These are phyloP conservation scores for Tricholoma hemisulphureum DNA, from an alignment of 768 basidiomycete genomes.

Conservation along the genomic window DNA sequence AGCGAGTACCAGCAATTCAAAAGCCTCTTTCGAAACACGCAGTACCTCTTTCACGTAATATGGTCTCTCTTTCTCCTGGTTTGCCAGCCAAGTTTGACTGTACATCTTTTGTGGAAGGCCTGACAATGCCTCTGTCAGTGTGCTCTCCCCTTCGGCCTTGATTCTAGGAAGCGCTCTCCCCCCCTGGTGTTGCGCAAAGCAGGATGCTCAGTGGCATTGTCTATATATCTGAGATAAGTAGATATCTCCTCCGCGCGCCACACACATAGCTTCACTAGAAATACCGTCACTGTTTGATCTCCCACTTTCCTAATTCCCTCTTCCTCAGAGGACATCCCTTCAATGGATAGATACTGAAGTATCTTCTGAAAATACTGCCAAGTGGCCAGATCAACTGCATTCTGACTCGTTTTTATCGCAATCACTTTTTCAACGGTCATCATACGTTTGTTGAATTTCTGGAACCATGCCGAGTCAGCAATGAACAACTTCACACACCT, in stretches of 20 bases:
- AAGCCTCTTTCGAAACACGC: background rate
- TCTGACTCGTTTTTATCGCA: too few relatives aligned
- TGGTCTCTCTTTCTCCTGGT: background rate
- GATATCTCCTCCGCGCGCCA: background rate
- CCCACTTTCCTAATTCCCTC: background rate
- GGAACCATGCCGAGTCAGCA: too few relatives aligned
- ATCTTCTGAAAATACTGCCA: constrained; percentile 7
- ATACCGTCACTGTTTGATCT: background rate
- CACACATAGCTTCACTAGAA: background rate
- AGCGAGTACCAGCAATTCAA: background rate
- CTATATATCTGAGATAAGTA: background rate
- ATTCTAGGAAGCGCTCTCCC: background rate
- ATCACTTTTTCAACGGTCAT: too few relatives aligned
- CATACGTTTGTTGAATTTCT: too few relatives aligned
- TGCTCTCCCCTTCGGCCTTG: background rate
- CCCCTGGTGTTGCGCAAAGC: background rate
- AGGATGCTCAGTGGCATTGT: background rate
- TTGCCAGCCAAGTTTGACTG: background rate
- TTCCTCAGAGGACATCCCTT: constrained; percentile 16
- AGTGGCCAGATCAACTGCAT: too few relatives aligned
- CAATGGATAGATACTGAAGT: background rate
- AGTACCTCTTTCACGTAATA: background rate
- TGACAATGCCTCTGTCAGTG: background rate
- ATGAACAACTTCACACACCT: too few relatives aligned
- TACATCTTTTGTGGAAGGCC: background rate